A percentile compares a stretch with the other conserved stretches of the same genome.
Evolutionary conservation across 1,284 basidiomycete species (phyloP).

Genomic region (Psilocybe mexicana): DNA sequence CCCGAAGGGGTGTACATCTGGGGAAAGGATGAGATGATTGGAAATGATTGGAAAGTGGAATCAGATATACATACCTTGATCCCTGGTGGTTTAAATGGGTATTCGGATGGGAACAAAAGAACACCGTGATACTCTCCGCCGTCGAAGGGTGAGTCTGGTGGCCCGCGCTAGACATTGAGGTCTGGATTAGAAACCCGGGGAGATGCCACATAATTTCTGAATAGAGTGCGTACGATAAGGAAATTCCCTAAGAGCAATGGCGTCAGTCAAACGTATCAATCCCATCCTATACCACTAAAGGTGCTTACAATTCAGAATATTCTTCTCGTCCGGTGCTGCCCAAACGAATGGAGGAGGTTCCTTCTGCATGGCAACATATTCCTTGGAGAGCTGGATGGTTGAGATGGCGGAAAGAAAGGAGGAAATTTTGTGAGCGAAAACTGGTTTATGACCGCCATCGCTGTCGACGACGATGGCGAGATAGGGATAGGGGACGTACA

Average conservation of each 20-base stretch:
- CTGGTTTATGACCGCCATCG: neutral
- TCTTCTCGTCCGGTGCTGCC: slow-evolving; percentile 94
- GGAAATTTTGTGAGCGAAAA: slow-evolving; percentile 9
- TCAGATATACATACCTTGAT: slow-evolving; percentile 69
- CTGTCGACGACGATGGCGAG: slow-evolving; percentile 6
- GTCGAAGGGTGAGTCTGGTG: slow-evolving; percentile 89
- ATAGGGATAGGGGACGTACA: slow-evolving; percentile 44
- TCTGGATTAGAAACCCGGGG: slow-evolving; percentile 9
- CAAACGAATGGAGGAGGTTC: slow-evolving; percentile 94
- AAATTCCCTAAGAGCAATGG: slow-evolving; percentile 71
- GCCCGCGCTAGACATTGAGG: slow-evolving; percentile 68
- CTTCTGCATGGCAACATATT: slow-evolving; percentile 91
- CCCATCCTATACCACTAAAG: neutral
- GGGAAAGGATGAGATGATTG: neutral
- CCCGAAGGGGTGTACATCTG: slow-evolving; percentile 95
- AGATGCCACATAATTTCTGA: slow-evolving; percentile 8
- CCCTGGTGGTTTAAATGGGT: slow-evolving; percentile 93
- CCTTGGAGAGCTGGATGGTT: slow-evolving; percentile 71
- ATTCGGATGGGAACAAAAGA: slow-evolving; percentile 87
- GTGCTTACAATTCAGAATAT: slow-evolving; percentile 82
- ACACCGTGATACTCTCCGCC: slow-evolving; percentile 95
- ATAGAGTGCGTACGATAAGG: slow-evolving; percentile 68
- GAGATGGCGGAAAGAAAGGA: slow-evolving; percentile 10
- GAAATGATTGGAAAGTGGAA: neutral
- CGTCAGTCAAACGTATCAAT: neutral